phyloP scores from a whole-genome alignment of 208 protist species.

The Acanthamoeba quina region DNA sequence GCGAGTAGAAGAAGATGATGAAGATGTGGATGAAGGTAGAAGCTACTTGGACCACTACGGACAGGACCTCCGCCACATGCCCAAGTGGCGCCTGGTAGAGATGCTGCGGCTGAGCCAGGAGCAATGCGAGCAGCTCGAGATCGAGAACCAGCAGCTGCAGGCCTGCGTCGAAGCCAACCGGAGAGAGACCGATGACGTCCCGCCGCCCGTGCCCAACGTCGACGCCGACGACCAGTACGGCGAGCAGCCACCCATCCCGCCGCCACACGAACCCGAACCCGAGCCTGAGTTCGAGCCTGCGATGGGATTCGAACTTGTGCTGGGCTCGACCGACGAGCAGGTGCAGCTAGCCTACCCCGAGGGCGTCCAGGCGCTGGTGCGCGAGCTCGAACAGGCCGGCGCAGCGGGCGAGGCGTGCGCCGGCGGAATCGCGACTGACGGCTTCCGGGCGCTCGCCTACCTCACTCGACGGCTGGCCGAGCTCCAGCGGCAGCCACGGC shows the following conservation, averaged over 20 bases:
- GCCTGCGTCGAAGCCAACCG: too few relatives aligned
- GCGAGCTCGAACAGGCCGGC: not conserved
- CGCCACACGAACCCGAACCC: not conserved
- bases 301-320: not conserved
- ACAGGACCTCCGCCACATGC: not conserved
- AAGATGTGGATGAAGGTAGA: not conserved
- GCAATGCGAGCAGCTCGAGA: constrained; percentile 48
- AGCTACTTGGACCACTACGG: constrained; percentile 65
- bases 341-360: not conserved
- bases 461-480: not conserved
- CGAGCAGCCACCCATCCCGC: not conserved
- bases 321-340: not conserved
- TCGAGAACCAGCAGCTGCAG: too few relatives aligned
- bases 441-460: not conserved
- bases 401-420: too few relatives aligned
- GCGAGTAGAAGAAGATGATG: too few relatives aligned
- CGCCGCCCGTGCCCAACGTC: too few relatives aligned
- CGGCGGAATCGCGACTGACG: not conserved
- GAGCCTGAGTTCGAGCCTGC: not conserved
- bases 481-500: not conserved
- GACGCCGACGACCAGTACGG: too few relatives aligned
- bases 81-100: constrained; percentile 35
- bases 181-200: too few relatives aligned
- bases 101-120: constrained; percentile 53
- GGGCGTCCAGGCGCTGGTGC: not conserved